Percentiles rank a stretch among this genome's conserved stretches.
These are phyloP conservation scores for Penicillium cinerascens DNA, from an alignment of 495 filamentous ascomycete species.

Conservation along the genomic window DNA sequence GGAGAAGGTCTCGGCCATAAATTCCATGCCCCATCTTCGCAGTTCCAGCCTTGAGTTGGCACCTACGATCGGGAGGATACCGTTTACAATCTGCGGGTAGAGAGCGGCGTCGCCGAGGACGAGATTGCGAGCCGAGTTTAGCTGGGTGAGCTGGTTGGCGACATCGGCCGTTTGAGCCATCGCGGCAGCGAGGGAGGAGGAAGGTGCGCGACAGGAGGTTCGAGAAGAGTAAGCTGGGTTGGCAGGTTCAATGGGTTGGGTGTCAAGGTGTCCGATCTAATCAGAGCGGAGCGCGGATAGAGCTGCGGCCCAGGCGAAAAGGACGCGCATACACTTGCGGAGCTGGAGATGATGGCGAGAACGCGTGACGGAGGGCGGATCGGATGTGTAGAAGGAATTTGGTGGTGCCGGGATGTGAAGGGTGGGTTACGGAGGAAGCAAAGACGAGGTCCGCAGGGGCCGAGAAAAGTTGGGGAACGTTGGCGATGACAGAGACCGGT, in stretches of 20 bases:
- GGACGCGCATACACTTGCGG: conserved; percentile 7
- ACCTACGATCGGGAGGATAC: conserved; percentile 83
- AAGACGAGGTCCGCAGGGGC: conserved; percentile 13
- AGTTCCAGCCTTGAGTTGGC: conserved; percentile 70
- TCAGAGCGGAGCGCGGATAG: conserved; percentile 6
- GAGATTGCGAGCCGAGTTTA: conserved; percentile 81
- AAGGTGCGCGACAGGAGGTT: not conserved
- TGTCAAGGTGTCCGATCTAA: conserved; percentile 5
- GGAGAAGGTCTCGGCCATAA: conserved; percentile 93
- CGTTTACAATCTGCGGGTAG: conserved; percentile 86
- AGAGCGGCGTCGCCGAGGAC: conserved; percentile 77
- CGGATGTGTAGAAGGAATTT: not conserved
- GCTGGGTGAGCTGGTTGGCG: conserved; percentile 73
- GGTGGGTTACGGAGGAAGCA: conserved; percentile 6
- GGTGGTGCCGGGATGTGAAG: not conserved
- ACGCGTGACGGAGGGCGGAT: not conserved
- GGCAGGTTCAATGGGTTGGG: conserved; percentile 2
- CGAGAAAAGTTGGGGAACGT: conserved; percentile 20
- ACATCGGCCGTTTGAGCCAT: conserved; percentile 52
- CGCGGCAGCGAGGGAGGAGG: conserved; percentile 6
- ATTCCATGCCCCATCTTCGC: conserved; percentile 93
- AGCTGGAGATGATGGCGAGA: not conserved
- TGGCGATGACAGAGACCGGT: not conserved
- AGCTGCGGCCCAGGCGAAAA: conserved; percentile 8
- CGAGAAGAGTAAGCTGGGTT: not conserved